Percentiles rank a stretch among this genome's conserved stretches.
Evolutionary conservation across 345 rosid genomes (phyloP).

Genomic region (Erodium maritimum): DNA sequence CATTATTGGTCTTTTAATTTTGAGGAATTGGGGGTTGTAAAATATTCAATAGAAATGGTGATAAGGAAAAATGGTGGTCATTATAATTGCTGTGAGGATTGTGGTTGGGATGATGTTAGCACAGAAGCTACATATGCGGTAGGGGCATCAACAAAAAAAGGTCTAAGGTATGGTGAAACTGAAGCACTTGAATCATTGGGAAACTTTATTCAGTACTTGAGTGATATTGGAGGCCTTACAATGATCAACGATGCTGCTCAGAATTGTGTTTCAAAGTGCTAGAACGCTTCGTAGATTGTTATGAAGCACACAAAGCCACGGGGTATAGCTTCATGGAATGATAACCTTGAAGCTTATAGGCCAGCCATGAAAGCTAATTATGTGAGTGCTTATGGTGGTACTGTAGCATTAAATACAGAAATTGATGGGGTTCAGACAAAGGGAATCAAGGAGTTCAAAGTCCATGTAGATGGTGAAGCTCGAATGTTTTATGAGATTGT

Average conservation of each 20-base stretch:
- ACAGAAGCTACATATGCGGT: no score
- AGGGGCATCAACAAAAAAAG: no score
- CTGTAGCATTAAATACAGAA: slow-evolving; percentile 84
- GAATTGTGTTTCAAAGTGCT: slow-evolving; percentile 82
- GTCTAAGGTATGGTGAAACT: no score
- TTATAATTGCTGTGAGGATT: no score
- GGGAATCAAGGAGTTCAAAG: slow-evolving; percentile 80
- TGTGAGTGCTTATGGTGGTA: slow-evolving; percentile 85
- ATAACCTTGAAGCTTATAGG: slow-evolving; percentile 75
- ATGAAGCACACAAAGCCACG: slow-evolving; percentile 95
- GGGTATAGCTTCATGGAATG: slow-evolving; percentile 70
- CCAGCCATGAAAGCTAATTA: slow-evolving; percentile 87
- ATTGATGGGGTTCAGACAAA: slow-evolving; percentile 80
- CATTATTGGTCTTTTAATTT: no score
- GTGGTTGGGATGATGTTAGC: no score
- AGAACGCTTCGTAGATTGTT: slow-evolving; percentile 65
- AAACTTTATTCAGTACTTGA: no score
- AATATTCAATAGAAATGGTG: no score
- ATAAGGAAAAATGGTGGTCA: no score
- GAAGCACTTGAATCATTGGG: no score
- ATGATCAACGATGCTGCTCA: slow-evolving; percentile 97
- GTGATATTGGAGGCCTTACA: no score
- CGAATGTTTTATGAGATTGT: slow-evolving; percentile 95
- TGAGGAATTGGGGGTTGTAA: no score
- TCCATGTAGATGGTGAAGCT: slow-evolving; percentile 89